A percentile compares a stretch with the other conserved stretches of the same genome.
Evolutionary conservation across 352 stramenopile species (phyloP).

Genomic region (Globisporangium recalcitrans): DNA sequence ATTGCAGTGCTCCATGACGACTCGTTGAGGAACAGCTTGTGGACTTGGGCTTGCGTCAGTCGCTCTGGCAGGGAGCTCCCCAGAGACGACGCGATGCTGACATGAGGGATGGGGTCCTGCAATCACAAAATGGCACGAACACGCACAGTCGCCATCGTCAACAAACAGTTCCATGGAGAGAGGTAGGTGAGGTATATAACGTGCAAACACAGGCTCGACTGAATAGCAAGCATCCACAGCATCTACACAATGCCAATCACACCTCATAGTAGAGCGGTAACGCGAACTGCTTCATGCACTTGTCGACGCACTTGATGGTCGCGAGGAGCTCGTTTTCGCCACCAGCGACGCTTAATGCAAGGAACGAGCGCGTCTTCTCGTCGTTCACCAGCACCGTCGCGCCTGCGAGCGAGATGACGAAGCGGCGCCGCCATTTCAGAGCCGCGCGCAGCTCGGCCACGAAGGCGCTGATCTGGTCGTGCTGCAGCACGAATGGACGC

Average conservation of each 20-base stretch:
- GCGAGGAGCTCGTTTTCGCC: constrained; percentile 32
- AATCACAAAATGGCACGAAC: constrained; percentile 10
- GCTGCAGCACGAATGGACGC: constrained; percentile 66
- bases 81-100: constrained; percentile 70
- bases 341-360: constrained; percentile 43
- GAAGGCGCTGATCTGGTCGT: constrained; percentile 63
- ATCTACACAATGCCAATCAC: background rate
- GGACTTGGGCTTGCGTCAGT: constrained; percentile 35
- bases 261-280: constrained; percentile 66
- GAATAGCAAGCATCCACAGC: background rate
- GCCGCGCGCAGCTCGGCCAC: constrained; percentile 55
- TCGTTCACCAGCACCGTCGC: constrained; percentile 64
- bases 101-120: constrained; percentile 73
- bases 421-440: constrained; percentile 66
- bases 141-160: constrained; percentile 27
- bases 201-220: background rate
- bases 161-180: constrained; percentile 30
- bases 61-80: constrained; percentile 36
- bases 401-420: constrained; percentile 33
- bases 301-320: constrained; percentile 52
- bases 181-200: background rate
- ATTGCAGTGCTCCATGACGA: constrained; percentile 19
- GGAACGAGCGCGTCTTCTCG: constrained; percentile 67
- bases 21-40: constrained; percentile 15
- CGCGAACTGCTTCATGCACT: constrained; percentile 47